phyloP scores from a whole-genome alignment of 257 asterid genomes.

The Solanum ossicruentum region DNA sequence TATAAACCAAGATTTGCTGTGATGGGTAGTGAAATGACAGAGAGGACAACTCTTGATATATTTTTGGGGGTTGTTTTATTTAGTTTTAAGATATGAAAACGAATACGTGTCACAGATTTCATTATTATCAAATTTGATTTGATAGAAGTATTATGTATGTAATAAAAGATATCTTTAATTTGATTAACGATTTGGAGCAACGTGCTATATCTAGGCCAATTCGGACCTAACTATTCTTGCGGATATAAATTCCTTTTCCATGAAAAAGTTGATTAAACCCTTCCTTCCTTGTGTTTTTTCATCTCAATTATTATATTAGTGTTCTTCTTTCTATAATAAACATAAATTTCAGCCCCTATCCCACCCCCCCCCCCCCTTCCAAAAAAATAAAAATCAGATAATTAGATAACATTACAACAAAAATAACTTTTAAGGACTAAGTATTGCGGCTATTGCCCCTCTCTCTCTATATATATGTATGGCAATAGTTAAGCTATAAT shows the following conservation, averaged over 20 bases:
- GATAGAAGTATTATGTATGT: background rate
- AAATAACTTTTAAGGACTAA: no score
- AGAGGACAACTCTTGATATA: background rate
- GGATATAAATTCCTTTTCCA: background rate
- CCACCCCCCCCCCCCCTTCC: no score
- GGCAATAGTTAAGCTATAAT: no score
- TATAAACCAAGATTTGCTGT: background rate
- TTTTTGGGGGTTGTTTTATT: background rate
- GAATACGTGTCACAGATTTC: background rate
- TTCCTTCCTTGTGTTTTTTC: no score
- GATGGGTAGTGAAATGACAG: background rate
- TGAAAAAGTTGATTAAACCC: background rate
- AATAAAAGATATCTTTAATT: background rate
- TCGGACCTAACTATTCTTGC: background rate
- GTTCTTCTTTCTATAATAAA: no score
- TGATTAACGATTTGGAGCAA: background rate
- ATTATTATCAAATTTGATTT: background rate
- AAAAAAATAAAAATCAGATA: no score
- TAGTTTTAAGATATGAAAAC: background rate
- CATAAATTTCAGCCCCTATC: no score
- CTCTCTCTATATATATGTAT: no score
- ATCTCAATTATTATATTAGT: no score
- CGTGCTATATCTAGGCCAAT: background rate
- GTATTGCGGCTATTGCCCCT: no score
- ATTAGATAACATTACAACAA: no score